Base-by-base conservation (phyloP, 2,329 filamentous ascomycete species). In the Cylindrodendrum hubeiense region DNA sequence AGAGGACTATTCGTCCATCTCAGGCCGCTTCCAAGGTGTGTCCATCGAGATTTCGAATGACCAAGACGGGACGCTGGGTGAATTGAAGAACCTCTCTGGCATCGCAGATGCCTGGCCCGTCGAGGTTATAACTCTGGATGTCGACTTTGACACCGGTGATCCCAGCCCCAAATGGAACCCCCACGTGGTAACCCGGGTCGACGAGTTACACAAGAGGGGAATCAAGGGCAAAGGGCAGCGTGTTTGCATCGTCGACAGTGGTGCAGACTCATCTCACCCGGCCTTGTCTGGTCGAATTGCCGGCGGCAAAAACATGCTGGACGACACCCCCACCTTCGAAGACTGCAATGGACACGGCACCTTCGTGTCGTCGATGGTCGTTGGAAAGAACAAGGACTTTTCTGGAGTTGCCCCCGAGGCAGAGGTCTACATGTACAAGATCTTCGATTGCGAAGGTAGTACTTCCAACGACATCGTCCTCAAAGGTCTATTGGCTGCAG, bases 351-450 rank as follows among this genome's bases (percentile, higher is more conserved):
- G 69, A 15, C 71, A 71, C 43, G 69, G 69, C 3, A 70, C 69
- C 0, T 71, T 70, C 55, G 67, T 71, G 5, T 67, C 66, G 0
- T 70, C 66, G 2, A 43, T 71, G 15, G 57, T 68, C 17, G 58
- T 67, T 15, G 63, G 63, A 17, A 26, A 58, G 39, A 54, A 51
- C 30, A 66, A 63, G 17, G 63, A 66, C 33, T 65, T 72, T 28
- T 22, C 56, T 5, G 72, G 72, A 6, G 68, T 71, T 3, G 71
- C 69, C 1, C 69, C 71, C 5, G 72, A 60, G 19, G 63, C 70
- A 3, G 60, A 70, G 41, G 58, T 74, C 2, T 73, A 63, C 64
- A 71, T 73, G 70, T 74, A 74, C 67, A 71, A 72, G 49, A 59
- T 74, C 57, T 74, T 74, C 52, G 71, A 60, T 6, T 73, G 71